Base-by-base conservation (phyloP, 768 basidiomycete species). In the Dentipellis sp. region DNA sequence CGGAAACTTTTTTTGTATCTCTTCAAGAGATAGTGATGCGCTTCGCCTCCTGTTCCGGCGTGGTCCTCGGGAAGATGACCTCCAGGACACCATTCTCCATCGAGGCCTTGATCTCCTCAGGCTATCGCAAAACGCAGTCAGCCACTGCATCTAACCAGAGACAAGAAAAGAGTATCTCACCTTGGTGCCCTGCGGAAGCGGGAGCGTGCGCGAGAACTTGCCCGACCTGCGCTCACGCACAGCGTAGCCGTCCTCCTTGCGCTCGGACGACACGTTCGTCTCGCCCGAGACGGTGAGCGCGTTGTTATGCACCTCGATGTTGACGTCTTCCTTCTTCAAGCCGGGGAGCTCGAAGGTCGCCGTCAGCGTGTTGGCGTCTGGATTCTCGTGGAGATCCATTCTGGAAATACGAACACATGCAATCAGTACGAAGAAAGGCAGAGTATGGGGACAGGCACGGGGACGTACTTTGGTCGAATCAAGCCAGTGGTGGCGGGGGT, bases 331-430 rank as follows among this genome's bases (percentile, higher is more conserved):
- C 35, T 77, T 75, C 55, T 68, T 68, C 29, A 29, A 29, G 6
- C 29, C 29, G 29, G 29, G 29, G 6, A 29, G 29, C 29, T 29
- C 29, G 29, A 39, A 83, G 29, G 17, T 82, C 82, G 0, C 81
- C 0, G 77, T 79, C 39, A 83, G 76, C 38, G 69, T 63, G 61
- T 80, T 79, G 21, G 65, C 67, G 19, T 76, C 71, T 0, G 61
- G 48, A 56, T 80, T 68, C 61, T 83, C 80, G 61, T 79, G 76
- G 11, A 82, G 66, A 59, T 82, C 78, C 75, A 83, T 77, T 60
- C 81, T 82, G 58, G 1, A 34, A 19, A 35, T 34, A 10, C 16
- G 11, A 6, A 10, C 8, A 10, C 7, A 11, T 50, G 12, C 35
- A 11, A 37, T 37, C 38, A 3, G 11, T n/a, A 38, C 19, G 19